Conservation (phyloP, 2,329 filamentous ascomycete species). For the Pyrenochaeta sp. region DNA sequence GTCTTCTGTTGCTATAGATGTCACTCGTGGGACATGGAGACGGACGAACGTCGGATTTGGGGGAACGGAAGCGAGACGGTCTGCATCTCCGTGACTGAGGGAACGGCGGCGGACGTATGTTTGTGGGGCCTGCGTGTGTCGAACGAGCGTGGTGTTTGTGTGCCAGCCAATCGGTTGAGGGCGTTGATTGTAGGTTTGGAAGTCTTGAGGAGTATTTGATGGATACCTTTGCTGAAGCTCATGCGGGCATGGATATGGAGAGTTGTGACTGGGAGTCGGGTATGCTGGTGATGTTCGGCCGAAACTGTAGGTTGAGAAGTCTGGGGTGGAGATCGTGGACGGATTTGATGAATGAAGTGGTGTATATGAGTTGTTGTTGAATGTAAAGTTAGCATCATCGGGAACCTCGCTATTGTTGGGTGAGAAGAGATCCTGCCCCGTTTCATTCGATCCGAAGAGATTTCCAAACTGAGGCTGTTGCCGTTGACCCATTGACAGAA, state of each 20-base stretch:
- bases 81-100: conserved; percentile 34
- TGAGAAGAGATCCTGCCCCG: conserved; percentile 8
- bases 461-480: conserved; percentile 15
- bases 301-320: conserved; percentile 22
- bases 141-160: conserved; percentile 11
- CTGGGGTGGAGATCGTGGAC: conserved; percentile 19
- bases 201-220: not conserved
- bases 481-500: conserved; percentile 8
- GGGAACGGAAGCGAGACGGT: conserved; percentile 14
- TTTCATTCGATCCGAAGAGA: conserved; percentile 13
- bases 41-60: conserved; percentile 35
- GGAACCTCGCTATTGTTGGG: conserved; percentile 13
- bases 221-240: conserved; percentile 21
- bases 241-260: conserved; percentile 28
- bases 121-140: conserved; percentile 9
- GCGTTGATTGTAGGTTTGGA: conserved; percentile 4
- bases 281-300: conserved; percentile 10
- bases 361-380: conserved; percentile 1
- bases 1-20: conserved; percentile 12
- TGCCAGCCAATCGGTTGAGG: conserved; percentile 12
- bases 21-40: conserved; percentile 24
- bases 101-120: conserved; percentile 37
- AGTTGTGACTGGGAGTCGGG: conserved; percentile 16
- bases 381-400: conserved; percentile 13
- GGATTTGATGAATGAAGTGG: conserved; percentile 7